Base-by-base conservation (phyloP, 1,139 yeast genomes). In the Hanseniaspora gamundiae region DNA sequence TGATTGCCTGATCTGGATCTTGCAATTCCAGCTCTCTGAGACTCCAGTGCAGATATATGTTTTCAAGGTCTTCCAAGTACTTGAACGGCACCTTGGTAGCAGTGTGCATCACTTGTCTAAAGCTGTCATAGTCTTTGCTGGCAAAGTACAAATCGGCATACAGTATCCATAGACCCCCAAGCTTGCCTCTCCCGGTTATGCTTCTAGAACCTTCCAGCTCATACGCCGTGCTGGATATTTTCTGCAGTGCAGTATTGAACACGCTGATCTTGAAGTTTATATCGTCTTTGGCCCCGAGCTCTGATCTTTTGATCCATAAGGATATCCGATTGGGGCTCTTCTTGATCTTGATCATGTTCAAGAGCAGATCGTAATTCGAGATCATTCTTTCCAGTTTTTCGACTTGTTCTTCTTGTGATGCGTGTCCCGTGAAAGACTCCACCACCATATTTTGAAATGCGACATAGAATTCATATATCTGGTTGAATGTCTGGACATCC, bases 31-130 rank as follows among this genome's bases (percentile, higher is more conserved):
- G 53, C 44, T 76, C 78, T 61, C 78, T 62, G 49, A 81, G 85
- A 20, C 82, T 69, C 95, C 96, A 87, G 36, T 69, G 71, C 27
- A 75, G 66, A 70, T 87, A 85, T 3, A 86, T 60, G 2, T 71
- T 71, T 1, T 80, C 84, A 35, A 86, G 61, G 48, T 86, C 95
- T 29, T 75, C 74, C 1, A 76, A 66, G 17, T 70, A 64, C 27
- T 67, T 71, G 60, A 71, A 86, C 11, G 87, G 88, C 0, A 91
- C 91, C 44, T 78, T 76, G 1, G 76, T 67, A 0, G 93, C 81
- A 47, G 79, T 80, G 35, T 76, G 74, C 46, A 71, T 74, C 13
- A 87, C 73, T 13, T 73, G 66, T 49, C 82, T 65, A 0, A 93
- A 86, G 0, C 86, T 75, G 30, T 69, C 71, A 29, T 70, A 59